A percentile compares a stretch with the other conserved stretches of the same genome.
These are phyloP conservation scores for Tulasnella calospora DNA, from an alignment of 768 basidiomycete species.

Conservation along the genomic window DNA sequence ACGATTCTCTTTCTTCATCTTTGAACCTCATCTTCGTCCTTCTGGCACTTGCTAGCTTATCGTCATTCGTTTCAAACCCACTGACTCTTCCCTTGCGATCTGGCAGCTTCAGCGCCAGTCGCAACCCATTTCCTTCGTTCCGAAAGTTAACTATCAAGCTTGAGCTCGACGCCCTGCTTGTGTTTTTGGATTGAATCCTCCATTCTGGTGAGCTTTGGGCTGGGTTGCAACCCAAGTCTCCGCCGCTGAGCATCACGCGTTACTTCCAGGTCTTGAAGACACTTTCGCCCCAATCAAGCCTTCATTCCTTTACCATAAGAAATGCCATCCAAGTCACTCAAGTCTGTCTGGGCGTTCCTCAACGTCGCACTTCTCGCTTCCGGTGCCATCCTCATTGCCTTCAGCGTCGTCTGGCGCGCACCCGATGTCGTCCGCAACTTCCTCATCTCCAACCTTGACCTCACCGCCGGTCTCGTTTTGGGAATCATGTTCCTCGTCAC, in stretches of 20 bases:
- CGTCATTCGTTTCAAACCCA: neutral
- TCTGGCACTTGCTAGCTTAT: neutral
- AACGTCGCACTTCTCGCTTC: conserved; percentile 67
- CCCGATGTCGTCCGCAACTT: conserved; percentile 69
- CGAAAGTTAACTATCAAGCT: neutral
- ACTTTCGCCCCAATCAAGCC: neutral
- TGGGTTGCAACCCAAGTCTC: neutral
- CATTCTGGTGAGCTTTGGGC: neutral
- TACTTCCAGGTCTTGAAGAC: neutral
- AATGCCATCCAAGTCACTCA: conserved; percentile 70
- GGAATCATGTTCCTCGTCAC: conserved; percentile 64
- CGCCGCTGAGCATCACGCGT: neutral
- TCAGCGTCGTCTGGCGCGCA: conserved; percentile 67
- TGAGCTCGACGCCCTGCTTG: conserved; percentile 8
- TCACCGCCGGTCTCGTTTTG: conserved; percentile 69
- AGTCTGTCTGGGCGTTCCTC: conserved; percentile 67
- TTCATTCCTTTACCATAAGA: conserved; percentile 16
- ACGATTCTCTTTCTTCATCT: neutral
- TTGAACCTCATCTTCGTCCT: neutral
- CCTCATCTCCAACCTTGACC: conserved; percentile 53
- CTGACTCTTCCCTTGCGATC: neutral
- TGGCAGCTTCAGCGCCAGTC: conserved; percentile 8
- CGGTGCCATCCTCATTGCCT: conserved; percentile 56
- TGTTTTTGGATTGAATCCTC: neutral
- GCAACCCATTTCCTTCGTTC: conserved; percentile 2